Conservation (phyloP, 495 filamentous ascomycete genomes). For the Echria macrotheca region DNA sequence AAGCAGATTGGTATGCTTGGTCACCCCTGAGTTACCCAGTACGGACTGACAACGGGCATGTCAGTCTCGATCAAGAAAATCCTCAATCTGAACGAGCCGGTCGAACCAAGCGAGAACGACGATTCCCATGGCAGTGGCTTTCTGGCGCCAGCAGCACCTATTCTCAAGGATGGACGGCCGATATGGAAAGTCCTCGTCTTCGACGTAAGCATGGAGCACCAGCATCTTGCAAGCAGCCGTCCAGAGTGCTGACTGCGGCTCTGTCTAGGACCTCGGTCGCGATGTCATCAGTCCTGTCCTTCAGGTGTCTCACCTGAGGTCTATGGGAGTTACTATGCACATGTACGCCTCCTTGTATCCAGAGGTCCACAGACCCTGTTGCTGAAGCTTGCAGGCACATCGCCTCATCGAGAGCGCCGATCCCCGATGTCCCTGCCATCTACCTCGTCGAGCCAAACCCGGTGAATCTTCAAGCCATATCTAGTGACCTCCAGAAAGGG, state of each 20-base stretch:
- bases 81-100: conserved; percentile 82
- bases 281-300: conserved; percentile 88
- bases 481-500: conserved; percentile 76
- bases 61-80: conserved; percentile 92
- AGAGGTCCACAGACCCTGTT: background rate
- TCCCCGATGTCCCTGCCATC: conserved; percentile 93
- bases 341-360: conserved; percentile 39
- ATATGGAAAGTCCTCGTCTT: conserved; percentile 49
- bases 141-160: conserved; percentile 65
- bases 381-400: conserved; percentile 51
- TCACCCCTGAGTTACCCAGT: background rate
- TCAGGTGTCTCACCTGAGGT: conserved; percentile 83
- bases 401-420: conserved; percentile 74
- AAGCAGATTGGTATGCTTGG: conserved; percentile 77
- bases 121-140: conserved; percentile 58
- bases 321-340: conserved; percentile 95
- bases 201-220: conserved; percentile 18
- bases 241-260: background rate
- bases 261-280: conserved; percentile 50
- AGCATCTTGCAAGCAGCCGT: background rate
- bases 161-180: conserved; percentile 82
- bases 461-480: conserved; percentile 74
- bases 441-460: conserved; percentile 89
- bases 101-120: conserved; percentile 48
- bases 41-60: too few relatives aligned